Base-by-base conservation (phyloP, 2,329 filamentous ascomycete species). In the Lithohypha guttulata region DNA sequence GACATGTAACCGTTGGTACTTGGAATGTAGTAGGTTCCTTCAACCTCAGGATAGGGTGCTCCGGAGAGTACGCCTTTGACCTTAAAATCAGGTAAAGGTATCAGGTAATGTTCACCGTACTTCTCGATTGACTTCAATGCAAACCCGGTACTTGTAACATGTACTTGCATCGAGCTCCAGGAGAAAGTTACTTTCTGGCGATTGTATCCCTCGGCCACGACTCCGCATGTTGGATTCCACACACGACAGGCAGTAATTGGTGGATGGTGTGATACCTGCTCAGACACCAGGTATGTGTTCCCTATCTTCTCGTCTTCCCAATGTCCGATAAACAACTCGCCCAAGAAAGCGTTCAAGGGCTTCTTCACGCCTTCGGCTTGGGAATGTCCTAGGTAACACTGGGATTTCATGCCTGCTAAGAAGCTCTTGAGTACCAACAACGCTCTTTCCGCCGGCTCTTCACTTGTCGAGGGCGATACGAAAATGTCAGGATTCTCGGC, bases 341-440 rank as follows among this genome's bases (percentile, higher is more conserved):
- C 49, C 3, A 51, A 42, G 34, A 51, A 48, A 6, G 49, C 49
- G 25, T 51, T 51, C 22, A 51, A 26, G 9, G 49, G 49, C 34
- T 51, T 51, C 42, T 51, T 51, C 22, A 51, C 35, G 6, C 49
- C 49, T 23, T 46, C 39, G 14, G 39, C 40, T 26, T 41, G 40
- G 9, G 38, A 28, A 6, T 45, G 34, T 11, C 44, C 66, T 61
- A 45, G 67, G 65, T 51, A 51, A 29, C 50, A 46, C 38, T 93
- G 85, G 62, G 93, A 84, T 66, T 91, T 93, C 37, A 96, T 70
- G 3, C 87, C 94, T 55, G 79, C 87, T 40, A 96, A 65, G 65
- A 95, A 96, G 89, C 89, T 96, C 62, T 89, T 93, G 53, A 95
- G 68, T n/a, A 96, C 89, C 22, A 89, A 69, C 50, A 93, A 64